Evolutionary conservation across 1,139 yeast species (phyloP).

Genomic region (Debaryomyces udenii): DNA sequence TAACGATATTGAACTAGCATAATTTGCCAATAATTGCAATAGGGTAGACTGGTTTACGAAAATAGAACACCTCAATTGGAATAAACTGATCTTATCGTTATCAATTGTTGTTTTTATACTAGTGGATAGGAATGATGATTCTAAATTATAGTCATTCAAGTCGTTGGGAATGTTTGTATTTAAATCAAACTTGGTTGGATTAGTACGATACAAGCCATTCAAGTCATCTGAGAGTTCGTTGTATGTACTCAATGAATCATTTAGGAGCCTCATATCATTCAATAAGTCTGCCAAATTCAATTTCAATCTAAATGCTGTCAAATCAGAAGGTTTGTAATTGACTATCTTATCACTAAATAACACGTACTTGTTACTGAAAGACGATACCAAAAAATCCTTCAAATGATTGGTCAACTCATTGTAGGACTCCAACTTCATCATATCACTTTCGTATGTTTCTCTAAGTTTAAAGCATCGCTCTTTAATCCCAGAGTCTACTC

Average conservation of each 20-base stretch:
- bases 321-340: slow-evolving; percentile 25
- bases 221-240: slow-evolving; percentile 38
- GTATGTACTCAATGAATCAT: slow-evolving; percentile 57
- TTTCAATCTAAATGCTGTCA: slow-evolving; percentile 18
- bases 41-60: slow-evolving; percentile 32
- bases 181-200: slow-evolving; percentile 20
- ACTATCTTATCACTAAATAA: slow-evolving; percentile 38
- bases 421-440: slow-evolving; percentile 53
- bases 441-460: slow-evolving; percentile 37
- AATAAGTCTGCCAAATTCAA: slow-evolving; percentile 32
- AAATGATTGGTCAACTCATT: slow-evolving; percentile 46
- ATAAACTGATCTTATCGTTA: slow-evolving; percentile 25
- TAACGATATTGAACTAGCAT: slow-evolving; percentile 33
- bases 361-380: slow-evolving; percentile 57
- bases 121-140: slow-evolving; percentile 15
- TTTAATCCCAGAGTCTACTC: slow-evolving; percentile 19
- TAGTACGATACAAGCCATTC: slow-evolving; percentile 22
- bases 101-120: slow-evolving; percentile 14
- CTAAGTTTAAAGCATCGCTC: slow-evolving; percentile 47
- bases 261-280: slow-evolving; percentile 55
- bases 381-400: slow-evolving; percentile 55
- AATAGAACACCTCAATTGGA: slow-evolving; percentile 30
- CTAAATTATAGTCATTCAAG: slow-evolving; percentile 23
- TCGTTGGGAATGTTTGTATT: slow-evolving; percentile 14
- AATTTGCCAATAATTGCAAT: slow-evolving; percentile 32